phyloP scores from a whole-genome alignment of 495 filamentous ascomycete species.

The Trichoderma virens region DNA sequence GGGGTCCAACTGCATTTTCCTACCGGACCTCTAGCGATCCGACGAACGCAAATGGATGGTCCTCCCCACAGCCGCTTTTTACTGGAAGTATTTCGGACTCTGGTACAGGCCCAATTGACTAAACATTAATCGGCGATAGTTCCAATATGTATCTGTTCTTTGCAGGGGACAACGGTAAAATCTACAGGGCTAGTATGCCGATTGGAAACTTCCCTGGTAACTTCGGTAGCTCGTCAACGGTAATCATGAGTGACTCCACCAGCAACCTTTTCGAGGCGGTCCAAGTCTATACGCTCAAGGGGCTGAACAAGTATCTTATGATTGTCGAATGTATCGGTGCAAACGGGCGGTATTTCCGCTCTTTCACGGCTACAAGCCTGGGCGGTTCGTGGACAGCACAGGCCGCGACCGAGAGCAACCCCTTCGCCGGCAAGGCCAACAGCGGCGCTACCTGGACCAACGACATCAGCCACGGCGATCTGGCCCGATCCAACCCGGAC shows the following conservation, averaged over 20 bases:
- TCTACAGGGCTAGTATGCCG: constrained; percentile 54
- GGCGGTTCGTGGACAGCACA: constrained; percentile 46
- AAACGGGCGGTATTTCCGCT: constrained; percentile 55
- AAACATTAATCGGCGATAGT: constrained; percentile 51
- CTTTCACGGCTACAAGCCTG: constrained; percentile 49
- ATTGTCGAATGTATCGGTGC: constrained; percentile 54
- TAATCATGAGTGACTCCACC: constrained; percentile 41
- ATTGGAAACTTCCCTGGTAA: constrained; percentile 49
- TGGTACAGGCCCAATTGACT: constrained; percentile 47
- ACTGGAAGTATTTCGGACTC: constrained; percentile 36
- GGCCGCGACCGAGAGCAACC: constrained; percentile 39
- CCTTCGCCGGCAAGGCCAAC: constrained; percentile 57
- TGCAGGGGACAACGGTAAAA: constrained; percentile 54
- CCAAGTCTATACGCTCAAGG: constrained; percentile 51
- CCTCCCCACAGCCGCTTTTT: constrained; percentile 44
- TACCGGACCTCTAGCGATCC: constrained; percentile 53
- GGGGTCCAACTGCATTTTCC: constrained; percentile 48
- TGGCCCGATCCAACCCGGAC: constrained; percentile 45
- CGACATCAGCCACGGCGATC: constrained; percentile 56
- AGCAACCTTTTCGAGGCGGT: constrained; percentile 58
- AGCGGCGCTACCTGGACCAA: constrained; percentile 55
- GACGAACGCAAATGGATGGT: constrained; percentile 49
- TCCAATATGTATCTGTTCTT: constrained; percentile 58
- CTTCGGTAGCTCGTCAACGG: constrained; percentile 43
- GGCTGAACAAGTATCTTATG: constrained; percentile 52